Evolutionary conservation across 176 grass and related monocot species (phyloP).

Genomic region (Urochloa ruziziensis): DNA sequence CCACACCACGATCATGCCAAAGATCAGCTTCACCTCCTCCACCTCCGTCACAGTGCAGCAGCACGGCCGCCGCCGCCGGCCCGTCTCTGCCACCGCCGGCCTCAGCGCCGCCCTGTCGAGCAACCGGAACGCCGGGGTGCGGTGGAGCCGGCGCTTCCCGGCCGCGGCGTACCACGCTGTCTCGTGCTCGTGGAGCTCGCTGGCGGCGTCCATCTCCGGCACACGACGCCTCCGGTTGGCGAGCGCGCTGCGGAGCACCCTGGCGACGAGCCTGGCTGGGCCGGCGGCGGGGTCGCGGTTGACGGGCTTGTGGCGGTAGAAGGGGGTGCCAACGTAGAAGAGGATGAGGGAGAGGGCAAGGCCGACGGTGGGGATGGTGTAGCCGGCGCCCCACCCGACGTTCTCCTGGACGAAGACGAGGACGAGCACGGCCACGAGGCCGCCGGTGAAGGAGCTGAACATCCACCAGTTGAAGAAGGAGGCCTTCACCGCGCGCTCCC

Average conservation of each 20-base stretch:
- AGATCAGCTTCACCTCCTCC: slow-evolving; percentile 62
- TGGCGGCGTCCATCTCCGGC: background rate
- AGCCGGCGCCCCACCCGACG: slow-evolving; percentile 63
- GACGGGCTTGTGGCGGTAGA: slow-evolving; percentile 58
- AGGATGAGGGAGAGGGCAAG: slow-evolving; percentile 45
- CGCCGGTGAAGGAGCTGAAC: slow-evolving; percentile 69
- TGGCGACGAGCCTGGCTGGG: slow-evolving; percentile 38
- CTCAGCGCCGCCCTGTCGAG: slow-evolving; percentile 58
- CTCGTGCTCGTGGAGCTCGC: slow-evolving; percentile 46
- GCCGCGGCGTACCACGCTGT: slow-evolving; percentile 27
- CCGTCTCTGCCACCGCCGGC: background rate
- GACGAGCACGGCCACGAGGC: slow-evolving; percentile 49
- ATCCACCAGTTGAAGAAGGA: slow-evolving; percentile 97
- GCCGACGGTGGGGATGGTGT: slow-evolving; percentile 57
- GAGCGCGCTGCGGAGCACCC: slow-evolving; percentile 35
- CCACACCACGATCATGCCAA: slow-evolving; percentile 58
- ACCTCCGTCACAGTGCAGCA: slow-evolving; percentile 73
- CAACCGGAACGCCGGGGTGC: slow-evolving; percentile 43
- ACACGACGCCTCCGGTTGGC: slow-evolving; percentile 20
- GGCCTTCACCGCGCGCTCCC: slow-evolving; percentile 43
- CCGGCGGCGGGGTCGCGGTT: background rate
- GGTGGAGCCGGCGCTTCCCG: slow-evolving; percentile 48
- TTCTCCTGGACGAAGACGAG: slow-evolving; percentile 79
- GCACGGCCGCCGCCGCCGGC: background rate
- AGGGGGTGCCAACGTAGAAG: slow-evolving; percentile 60